phyloP scores from a whole-genome alignment of 2,329 filamentous ascomycete species.

The Dothistroma septosporum region DNA sequence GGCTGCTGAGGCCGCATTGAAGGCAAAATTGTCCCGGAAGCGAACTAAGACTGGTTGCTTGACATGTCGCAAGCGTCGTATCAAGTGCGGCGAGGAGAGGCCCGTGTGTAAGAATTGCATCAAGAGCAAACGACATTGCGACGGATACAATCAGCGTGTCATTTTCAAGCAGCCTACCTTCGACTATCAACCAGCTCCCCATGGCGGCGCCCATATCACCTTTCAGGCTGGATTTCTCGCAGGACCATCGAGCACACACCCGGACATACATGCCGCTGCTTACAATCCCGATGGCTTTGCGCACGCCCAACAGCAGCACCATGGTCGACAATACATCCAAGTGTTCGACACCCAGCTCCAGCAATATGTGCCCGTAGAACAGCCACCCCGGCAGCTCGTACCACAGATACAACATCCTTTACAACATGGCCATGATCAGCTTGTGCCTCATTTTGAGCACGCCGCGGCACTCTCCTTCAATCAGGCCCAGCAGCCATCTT shows the following conservation, averaged over 20 bases:
- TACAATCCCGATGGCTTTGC: conserved; percentile 10
- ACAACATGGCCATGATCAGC: conserved; percentile 3
- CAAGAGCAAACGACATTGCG: conserved; percentile 78
- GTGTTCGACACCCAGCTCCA: conserved; percentile 12
- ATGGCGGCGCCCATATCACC: conserved; percentile 39
- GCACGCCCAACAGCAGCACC: conserved; percentile 15
- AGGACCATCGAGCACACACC: background rate
- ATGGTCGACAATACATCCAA: conserved; percentile 11
- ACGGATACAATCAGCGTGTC: conserved; percentile 77
- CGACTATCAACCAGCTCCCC: conserved; percentile 48
- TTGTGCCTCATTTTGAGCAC: background rate
- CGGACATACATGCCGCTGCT: conserved; percentile 2
- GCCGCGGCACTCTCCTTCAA: background rate
- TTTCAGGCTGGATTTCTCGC: conserved; percentile 31
- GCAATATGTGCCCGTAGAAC: conserved; percentile 12
- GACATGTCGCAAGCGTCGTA: conserved; percentile 88
- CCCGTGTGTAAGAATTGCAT: conserved; percentile 79
- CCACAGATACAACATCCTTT: conserved; percentile 1
- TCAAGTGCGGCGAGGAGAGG: conserved; percentile 92
- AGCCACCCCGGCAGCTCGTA: conserved; percentile 7
- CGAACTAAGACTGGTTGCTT: conserved; percentile 90
- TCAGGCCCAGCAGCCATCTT: background rate
- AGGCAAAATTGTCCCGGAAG: conserved; percentile 44
- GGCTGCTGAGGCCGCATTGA: conserved; percentile 29
- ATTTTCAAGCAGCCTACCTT: conserved; percentile 72